Evolutionary conservation across 768 basidiomycete species (phyloP).

Genomic region (Leccinellum rugosiceps): DNA sequence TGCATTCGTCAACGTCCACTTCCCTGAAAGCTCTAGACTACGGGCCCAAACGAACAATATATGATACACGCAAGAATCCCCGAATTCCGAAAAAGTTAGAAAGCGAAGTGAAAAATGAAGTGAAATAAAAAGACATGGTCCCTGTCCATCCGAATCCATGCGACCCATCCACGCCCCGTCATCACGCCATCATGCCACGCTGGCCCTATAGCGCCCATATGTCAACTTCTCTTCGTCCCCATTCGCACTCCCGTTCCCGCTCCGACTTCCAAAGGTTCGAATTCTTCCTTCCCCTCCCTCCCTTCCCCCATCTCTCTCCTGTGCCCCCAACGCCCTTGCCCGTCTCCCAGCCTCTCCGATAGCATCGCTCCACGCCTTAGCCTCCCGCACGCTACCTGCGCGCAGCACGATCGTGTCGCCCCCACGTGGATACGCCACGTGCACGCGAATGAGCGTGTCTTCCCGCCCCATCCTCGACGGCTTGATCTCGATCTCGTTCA

Average conservation of each 20-base stretch:
- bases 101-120: background rate
- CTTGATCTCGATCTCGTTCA: conserved; percentile 64
- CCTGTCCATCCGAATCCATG: too few species aligned
- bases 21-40: background rate
- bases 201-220: background rate
- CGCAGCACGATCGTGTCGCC: conserved; percentile 66
- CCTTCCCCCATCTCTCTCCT: background rate
- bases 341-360: conserved; percentile 35
- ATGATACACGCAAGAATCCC: too few species aligned
- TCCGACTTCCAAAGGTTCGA: background rate
- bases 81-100: background rate
- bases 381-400: conserved; percentile 67
- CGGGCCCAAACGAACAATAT: background rate
- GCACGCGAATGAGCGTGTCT: conserved; percentile 62
- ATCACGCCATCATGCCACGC: background rate
- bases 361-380: conserved; percentile 48
- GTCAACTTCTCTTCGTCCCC: background rate
- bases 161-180: background rate
- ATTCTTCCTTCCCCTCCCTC: background rate
- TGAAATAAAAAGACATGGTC: conserved; percentile 1
- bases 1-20: background rate
- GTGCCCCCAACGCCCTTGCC: background rate
- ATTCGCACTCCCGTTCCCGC: background rate
- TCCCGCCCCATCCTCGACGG: too few species aligned
- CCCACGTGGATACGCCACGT: conserved; percentile 66